These are phyloP conservation scores for Prunus mume DNA, from an alignment of 306 rosid species.

Conservation along the genomic window DNA sequence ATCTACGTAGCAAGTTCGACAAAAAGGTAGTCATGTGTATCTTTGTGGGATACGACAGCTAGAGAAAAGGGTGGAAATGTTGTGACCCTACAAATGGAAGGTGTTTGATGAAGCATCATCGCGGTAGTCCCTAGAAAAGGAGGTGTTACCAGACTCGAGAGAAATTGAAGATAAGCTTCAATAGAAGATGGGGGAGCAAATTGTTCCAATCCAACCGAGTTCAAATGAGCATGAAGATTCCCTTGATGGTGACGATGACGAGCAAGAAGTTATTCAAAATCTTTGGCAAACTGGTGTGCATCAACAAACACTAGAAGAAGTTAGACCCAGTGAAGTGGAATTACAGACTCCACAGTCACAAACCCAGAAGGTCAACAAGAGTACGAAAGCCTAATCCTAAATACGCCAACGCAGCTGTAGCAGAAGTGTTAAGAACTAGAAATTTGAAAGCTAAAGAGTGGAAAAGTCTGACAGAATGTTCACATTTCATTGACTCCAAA, in stretches of 20 bases:
- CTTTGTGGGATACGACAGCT: too few species aligned
- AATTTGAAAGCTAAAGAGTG: too few species aligned
- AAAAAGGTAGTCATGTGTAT: too few species aligned
- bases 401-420: neutral
- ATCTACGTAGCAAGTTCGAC: too few species aligned
- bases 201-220: neutral
- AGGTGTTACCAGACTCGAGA: neutral
- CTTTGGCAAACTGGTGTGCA: neutral
- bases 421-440: too few species aligned
- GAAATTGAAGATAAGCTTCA: neutral
- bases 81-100: neutral
- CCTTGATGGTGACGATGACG: neutral
- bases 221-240: neutral
- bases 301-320: neutral
- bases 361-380: constrained; percentile 7
- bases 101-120: constrained; percentile 4
- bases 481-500: too few species aligned
- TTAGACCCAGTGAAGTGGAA: neutral
- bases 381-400: neutral
- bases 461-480: too few species aligned
- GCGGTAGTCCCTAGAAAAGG: constrained; percentile 3
- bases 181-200: neutral
- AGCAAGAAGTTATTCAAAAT: neutral
- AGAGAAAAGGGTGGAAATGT: neutral
- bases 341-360: too few species aligned